phyloP scores from a whole-genome alignment of 805 yeast genomes.

The Saccharomycopsis vini region DNA sequence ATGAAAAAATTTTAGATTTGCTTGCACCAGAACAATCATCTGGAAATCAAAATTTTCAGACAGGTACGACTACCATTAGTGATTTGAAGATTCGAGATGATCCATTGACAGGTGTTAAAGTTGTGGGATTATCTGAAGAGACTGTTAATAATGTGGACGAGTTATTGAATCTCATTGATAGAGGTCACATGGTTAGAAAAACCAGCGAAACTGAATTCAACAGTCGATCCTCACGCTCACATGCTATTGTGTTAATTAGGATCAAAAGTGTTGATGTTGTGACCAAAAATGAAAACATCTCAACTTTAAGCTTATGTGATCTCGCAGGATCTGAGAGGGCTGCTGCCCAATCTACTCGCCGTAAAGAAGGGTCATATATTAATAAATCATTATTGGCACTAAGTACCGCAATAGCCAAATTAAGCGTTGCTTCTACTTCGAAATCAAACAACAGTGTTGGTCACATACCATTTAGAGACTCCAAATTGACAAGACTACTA shows the following conservation, averaged over 20 bases:
- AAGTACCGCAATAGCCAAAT: conserved; percentile 83
- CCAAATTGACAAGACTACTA: conserved; percentile 78
- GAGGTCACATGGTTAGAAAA: conserved; percentile 67
- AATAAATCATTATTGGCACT: conserved; percentile 85
- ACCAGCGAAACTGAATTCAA: conserved; percentile 89
- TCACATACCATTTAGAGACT: conserved; percentile 89
- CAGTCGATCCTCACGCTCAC: conserved; percentile 81
- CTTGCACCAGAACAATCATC: conserved; percentile 37
- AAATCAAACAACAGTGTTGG: conserved; percentile 26
- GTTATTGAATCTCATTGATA: conserved; percentile 46
- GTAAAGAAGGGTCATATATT: conserved; percentile 90
- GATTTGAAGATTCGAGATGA: conserved; percentile 79
- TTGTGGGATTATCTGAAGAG: conserved; percentile 64
- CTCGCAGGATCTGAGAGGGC: conserved; percentile 96
- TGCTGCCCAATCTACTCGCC: conserved; percentile 49
- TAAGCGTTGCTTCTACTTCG: conserved; percentile 36
- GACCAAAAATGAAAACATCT: conserved; percentile 31
- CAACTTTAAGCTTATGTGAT: conserved; percentile 82
- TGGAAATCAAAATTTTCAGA: not conserved
- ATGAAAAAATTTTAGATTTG: conserved; percentile 77
- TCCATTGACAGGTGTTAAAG: conserved; percentile 58
- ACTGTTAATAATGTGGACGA: conserved; percentile 49
- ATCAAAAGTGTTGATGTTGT: conserved; percentile 37
- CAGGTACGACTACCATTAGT: conserved; percentile 13
- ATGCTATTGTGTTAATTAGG: conserved; percentile 73